These are phyloP conservation scores for Paecilomyces fulvus DNA, from an alignment of 2,329 filamentous ascomycete species.

Conservation along the genomic window DNA sequence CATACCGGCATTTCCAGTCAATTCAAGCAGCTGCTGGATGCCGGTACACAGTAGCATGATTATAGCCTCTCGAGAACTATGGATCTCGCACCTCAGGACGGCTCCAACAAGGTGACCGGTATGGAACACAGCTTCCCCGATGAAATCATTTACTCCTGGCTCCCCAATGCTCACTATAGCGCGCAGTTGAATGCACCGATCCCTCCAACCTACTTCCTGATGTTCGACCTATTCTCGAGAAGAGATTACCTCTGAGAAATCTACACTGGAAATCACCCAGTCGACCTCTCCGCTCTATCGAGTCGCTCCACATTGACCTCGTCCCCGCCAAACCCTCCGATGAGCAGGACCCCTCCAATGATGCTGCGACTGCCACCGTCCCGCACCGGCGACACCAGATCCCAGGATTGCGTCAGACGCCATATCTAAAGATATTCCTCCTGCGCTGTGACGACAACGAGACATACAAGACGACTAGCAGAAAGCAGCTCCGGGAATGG, in stretches of 20 bases:
- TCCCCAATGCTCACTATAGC: conserved; percentile 12
- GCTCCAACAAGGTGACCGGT: conserved; percentile 69
- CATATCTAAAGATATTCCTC: conserved; percentile 84
- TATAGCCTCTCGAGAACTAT: conserved; percentile 25
- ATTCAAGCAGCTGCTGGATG: conserved; percentile 18
- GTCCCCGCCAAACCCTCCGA: conserved; percentile 50
- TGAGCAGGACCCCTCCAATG: conserved; percentile 28
- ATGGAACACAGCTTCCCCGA: conserved; percentile 13
- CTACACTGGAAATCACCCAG: conserved; percentile 96
- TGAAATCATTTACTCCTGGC: conserved; percentile 2
- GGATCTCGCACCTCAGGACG: conserved; percentile 41
- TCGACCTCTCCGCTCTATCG: conserved; percentile 84
- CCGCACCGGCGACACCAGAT: conserved; percentile 78
- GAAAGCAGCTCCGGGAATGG: conserved; percentile 81
- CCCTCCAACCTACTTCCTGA: conserved; percentile 81
- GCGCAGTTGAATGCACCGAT: conserved; percentile 87
- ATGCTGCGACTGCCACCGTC: conserved; percentile 25
- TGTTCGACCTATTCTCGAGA: conserved; percentile 65
- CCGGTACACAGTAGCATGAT: conserved; percentile 8
- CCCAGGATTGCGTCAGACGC: conserved; percentile 81
- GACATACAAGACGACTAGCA: conserved; percentile 71
- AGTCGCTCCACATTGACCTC: conserved; percentile 83
- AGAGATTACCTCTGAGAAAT: conserved; percentile 77
- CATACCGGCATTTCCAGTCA: background rate
- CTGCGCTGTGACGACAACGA: conserved; percentile 95